phyloP scores from a whole-genome alignment of 805 yeast genomes.

The Pichia californica region DNA sequence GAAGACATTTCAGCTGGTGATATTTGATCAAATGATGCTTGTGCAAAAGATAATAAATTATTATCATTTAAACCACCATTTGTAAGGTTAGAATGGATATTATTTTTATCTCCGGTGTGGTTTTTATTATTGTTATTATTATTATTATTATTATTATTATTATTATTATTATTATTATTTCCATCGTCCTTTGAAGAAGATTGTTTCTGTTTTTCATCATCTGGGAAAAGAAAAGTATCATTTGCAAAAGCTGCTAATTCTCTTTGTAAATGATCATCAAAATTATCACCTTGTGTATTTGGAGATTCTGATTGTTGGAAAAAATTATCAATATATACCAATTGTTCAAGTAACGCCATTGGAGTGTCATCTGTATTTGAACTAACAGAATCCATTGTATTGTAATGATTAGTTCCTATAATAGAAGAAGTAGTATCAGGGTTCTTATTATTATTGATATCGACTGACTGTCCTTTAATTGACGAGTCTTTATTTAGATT shows the following conservation, averaged over 20 bases:
- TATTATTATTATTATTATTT: not conserved
- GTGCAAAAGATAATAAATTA: slow-evolving; percentile 12
- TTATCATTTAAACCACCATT: not conserved
- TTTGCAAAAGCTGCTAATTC: slow-evolving; percentile 81
- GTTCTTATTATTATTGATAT: not conserved
- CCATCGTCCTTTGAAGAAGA: not conserved
- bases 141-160: not conserved
- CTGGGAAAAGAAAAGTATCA: slow-evolving; percentile 73
- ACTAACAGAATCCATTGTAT: slow-evolving; percentile 1
- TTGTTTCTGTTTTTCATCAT: slow-evolving; percentile 61
- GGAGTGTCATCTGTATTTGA: slow-evolving; percentile 29
- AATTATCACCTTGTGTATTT: slow-evolving; percentile 21
- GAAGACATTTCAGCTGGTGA: slow-evolving; percentile 8
- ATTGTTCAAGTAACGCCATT: slow-evolving; percentile 58
- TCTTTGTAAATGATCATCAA: slow-evolving; percentile 49
- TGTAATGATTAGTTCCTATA: not conserved
- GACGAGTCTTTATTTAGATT: too few relatives aligned
- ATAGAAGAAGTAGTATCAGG: not conserved
- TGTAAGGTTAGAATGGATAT: not conserved
- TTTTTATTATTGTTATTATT: slow-evolving; percentile 4
- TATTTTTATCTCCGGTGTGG: not conserved
- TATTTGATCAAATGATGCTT: slow-evolving; percentile 11
- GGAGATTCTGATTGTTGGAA: slow-evolving; percentile 40
- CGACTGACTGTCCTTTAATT: too few relatives aligned
- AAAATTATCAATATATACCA: slow-evolving; percentile 74